Base-by-base conservation (phyloP, 2,329 filamentous ascomycete genomes). In the Magnaporthiopsis rhizophila region DNA sequence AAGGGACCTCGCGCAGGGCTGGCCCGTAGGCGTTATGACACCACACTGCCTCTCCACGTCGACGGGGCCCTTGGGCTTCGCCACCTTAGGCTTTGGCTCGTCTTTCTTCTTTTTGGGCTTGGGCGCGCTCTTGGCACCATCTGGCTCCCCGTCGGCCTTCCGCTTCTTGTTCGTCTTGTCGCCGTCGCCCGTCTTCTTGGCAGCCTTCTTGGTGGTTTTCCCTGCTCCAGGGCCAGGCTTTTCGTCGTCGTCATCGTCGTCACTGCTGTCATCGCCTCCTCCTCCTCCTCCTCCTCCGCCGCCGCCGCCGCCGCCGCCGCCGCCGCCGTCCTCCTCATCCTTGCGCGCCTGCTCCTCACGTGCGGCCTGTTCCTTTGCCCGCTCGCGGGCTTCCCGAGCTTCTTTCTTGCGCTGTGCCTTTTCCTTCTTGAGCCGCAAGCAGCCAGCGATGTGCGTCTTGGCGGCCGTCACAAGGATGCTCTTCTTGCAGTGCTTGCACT, bases 401-500 rank as follows among this genome's bases (percentile, higher is more conserved):
- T 90, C 89, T 71, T 91, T 91, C 77, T 91, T 91, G 63, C 87
- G 84, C 71, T 89, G 87, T 0, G 89, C 88, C 77, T 91, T 91
- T 74, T 91, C 89, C 71, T 89, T 92, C 78, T 96, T 97, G 64
- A 92, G 86, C 69, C 88, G 89, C 65, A 97, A 79, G 71, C 94
- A 99, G 59, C 89, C 86, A 53, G 89, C 88, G 66, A 97, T 91
- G 72, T 99, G 94, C 24, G 86, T 85, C 65, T 89, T 88, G 2
- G 91, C 89, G 0, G 86, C 87, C 38, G 86, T 86, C 70, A 89
- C 90, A 18, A 95, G 81, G 15, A 97, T 85, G 62, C 90, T 90
- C 71, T 96, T 93, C 77, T 95, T 97, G 79, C 94, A 99, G 74
- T 96, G 92, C 74, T 95, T 97, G 83, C 94, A 99, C 69, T 89